Conservation (phyloP, 345 rosid species). For the Clarkia xantiana region DNA sequence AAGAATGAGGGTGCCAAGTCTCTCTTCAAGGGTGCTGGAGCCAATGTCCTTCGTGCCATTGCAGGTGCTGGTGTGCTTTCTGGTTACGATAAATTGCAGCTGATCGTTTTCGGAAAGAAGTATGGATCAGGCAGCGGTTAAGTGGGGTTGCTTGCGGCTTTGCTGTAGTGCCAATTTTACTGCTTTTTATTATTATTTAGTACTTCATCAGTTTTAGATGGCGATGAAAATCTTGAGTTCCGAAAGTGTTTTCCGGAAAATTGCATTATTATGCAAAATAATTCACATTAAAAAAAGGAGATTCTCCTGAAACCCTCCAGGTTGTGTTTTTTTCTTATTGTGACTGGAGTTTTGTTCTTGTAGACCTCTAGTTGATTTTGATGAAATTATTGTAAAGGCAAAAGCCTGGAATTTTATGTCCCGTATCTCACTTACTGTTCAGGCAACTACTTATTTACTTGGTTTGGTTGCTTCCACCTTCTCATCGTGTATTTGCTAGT, state of each 20-base stretch:
- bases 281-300: constrained; percentile 9
- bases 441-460: no score
- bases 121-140: constrained; percentile 68
- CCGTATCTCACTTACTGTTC: no score
- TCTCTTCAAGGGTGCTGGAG: constrained; percentile 88
- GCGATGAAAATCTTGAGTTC: constrained; percentile 10
- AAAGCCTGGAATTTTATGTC: no score
- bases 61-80: constrained; percentile 95
- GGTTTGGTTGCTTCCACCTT: no score
- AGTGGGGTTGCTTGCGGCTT: no score
- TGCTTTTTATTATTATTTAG: neutral
- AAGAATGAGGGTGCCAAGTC: constrained; percentile 75
- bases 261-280: constrained; percentile 7
- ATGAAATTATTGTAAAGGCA: no score
- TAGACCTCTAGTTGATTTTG: no score
- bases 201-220: constrained; percentile 5
- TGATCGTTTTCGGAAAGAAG: constrained; percentile 69
- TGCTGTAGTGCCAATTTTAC: no score
- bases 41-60: constrained; percentile 78
- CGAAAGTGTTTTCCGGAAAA: constrained; percentile 2
- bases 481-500: no score
- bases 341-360: no score
- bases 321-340: no score
- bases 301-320: neutral
- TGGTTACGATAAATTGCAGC: constrained; percentile 80